These are phyloP conservation scores for Suillus subluteus DNA, from an alignment of 768 basidiomycete genomes.

Conservation along the genomic window DNA sequence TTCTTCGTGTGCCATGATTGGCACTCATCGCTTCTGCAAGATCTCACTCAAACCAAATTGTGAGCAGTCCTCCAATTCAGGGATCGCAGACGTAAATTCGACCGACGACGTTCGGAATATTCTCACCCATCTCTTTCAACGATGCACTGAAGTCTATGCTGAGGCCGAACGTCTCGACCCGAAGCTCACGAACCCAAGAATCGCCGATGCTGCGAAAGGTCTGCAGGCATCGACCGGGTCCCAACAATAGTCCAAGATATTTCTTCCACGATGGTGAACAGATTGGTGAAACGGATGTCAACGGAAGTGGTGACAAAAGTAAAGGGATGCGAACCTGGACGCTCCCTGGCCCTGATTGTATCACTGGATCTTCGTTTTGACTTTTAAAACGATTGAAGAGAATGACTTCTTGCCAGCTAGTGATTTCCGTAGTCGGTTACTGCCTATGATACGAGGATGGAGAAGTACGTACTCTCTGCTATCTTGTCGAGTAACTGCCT, in stretches of 20 bases:
- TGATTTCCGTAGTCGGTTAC: background rate
- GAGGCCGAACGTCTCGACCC: background rate
- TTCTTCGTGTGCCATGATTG: background rate
- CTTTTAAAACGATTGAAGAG: slow-evolving; percentile 69
- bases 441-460: background rate
- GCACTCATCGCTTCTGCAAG: background rate
- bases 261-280: background rate
- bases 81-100: background rate
- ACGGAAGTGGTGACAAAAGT: too few species aligned
- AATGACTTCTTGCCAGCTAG: slow-evolving; percentile 81
- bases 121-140: background rate
- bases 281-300: background rate
- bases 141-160: background rate
- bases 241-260: background rate
- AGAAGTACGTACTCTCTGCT: slow-evolving; percentile 67
- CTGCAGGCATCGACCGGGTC: background rate
- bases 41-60: background rate
- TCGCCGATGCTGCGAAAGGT: background rate
- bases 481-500: slow-evolving; percentile 48
- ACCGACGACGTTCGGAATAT: background rate
- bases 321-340: slow-evolving; percentile 12
- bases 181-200: background rate
- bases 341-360: slow-evolving; percentile 54
- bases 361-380: slow-evolving; percentile 84
- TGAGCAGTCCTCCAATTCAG: background rate